These are phyloP conservation scores for Malania oleifera DNA, from an alignment of 164 flowering plant genomes.

Conservation along the genomic window DNA sequence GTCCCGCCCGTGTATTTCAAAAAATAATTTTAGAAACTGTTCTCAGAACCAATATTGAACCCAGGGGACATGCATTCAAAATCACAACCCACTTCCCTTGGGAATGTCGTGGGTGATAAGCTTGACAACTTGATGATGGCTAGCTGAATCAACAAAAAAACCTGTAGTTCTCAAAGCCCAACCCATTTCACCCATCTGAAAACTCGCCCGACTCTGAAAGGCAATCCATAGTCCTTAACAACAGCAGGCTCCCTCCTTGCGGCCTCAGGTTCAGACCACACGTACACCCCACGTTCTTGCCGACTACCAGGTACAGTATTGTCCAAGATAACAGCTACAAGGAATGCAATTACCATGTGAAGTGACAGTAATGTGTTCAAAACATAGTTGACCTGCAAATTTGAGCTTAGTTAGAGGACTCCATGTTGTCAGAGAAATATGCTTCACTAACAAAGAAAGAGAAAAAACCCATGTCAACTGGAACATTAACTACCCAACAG, in stretches of 20 bases:
- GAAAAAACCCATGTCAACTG: too few species aligned
- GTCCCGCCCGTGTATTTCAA: slow-evolving; percentile 13
- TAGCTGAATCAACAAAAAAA: neutral
- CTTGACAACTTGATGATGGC: neutral
- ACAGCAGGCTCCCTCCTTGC: slow-evolving; percentile 88
- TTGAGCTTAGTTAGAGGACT: too few species aligned
- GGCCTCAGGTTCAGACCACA: slow-evolving; percentile 79
- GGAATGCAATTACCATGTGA: slow-evolving; percentile 93
- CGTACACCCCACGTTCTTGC: slow-evolving; percentile 93
- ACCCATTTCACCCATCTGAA: slow-evolving; percentile 99
- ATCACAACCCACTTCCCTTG: neutral
- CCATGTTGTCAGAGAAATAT: too few species aligned
- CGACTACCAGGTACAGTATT: slow-evolving; percentile 93
- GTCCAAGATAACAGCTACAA: slow-evolving; percentile 77
- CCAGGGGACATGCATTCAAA: slow-evolving; percentile 2
- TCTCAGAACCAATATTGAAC: slow-evolving; percentile 12
- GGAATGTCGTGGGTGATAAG: neutral
- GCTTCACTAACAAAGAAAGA: too few species aligned
- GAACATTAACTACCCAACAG: too few species aligned
- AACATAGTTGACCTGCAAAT: slow-evolving; percentile 79
- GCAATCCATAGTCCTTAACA: slow-evolving; percentile 79
- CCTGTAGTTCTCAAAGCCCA: slow-evolving; percentile 40
- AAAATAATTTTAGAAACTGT: slow-evolving; percentile 3
- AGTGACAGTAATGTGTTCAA: slow-evolving; percentile 79
- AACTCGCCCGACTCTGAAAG: slow-evolving; percentile 71